Evolutionary conservation across 495 filamentous ascomycete genomes (phyloP).

Genomic region (Neurospora terricola): DNA sequence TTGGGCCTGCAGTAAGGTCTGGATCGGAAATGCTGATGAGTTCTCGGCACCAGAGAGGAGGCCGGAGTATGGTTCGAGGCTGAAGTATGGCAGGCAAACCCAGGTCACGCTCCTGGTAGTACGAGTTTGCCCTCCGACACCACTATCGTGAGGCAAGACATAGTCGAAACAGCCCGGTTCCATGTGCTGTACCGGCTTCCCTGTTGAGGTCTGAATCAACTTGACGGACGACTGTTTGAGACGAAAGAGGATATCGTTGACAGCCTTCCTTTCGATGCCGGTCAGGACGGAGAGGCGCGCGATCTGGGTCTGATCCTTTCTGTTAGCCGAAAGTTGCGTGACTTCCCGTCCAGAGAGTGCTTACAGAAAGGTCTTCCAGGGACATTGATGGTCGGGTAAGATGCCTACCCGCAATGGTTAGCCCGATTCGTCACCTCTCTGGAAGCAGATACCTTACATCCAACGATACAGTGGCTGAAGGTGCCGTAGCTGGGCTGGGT

Average conservation of each 20-base stretch:
- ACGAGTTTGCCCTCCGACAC: conserved; percentile 6
- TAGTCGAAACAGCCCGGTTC: conserved; percentile 20
- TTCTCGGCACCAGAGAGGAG: conserved; percentile 11
- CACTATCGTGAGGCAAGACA: conserved; percentile 11
- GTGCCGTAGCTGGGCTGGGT: neutral
- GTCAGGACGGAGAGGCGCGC: neutral
- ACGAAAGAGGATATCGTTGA: neutral
- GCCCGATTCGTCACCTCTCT: neutral
- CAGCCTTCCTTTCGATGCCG: neutral
- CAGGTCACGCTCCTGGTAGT: conserved; percentile 18
- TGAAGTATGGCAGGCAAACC: conserved; percentile 31
- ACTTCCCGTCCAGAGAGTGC: neutral
- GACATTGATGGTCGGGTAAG: neutral
- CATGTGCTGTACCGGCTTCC: conserved; percentile 18
- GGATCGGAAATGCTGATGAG: conserved; percentile 20
- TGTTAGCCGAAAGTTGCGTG: neutral
- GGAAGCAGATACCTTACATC: neutral
- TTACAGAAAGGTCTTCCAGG: neutral
- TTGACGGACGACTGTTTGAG: conserved; percentile 13
- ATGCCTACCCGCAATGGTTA: neutral
- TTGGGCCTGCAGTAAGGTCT: conserved; percentile 27
- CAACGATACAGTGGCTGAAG: neutral
- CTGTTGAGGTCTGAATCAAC: conserved; percentile 15
- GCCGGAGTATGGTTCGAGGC: conserved; percentile 25
- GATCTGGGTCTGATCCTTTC: neutral